Percentiles rank a stretch among this genome's conserved stretches.
phyloP scores from a whole-genome alignment of 2,329 filamentous ascomycete species.

The Leptographium galeiforme region DNA sequence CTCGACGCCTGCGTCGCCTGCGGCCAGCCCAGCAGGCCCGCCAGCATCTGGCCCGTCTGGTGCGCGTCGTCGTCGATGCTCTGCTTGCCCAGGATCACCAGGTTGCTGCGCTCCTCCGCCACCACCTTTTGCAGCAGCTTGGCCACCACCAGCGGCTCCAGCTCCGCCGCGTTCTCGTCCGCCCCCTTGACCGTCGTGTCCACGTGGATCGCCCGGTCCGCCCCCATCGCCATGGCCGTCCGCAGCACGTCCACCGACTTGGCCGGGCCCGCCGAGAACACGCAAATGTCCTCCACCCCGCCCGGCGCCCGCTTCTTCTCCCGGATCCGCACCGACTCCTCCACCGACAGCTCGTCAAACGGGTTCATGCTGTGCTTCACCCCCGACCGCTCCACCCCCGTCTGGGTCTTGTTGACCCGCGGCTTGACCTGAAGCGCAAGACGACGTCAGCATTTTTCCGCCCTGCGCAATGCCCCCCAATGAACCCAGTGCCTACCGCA shows the following conservation, averaged over 20 bases:
- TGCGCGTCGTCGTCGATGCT: constrained; percentile 92
- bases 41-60: constrained; percentile 97
- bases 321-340: constrained; percentile 89
- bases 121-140: constrained; percentile 76
- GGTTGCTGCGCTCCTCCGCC: constrained; percentile 72
- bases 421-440: constrained; percentile 43
- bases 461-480: background rate
- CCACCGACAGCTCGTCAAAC: constrained; percentile 95
- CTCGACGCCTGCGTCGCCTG: constrained; percentile 90
- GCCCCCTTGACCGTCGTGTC: constrained; percentile 51
- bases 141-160: constrained; percentile 84
- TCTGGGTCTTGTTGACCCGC: constrained; percentile 58
- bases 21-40: constrained; percentile 78
- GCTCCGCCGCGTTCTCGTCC: constrained; percentile 57
- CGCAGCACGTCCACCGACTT: constrained; percentile 83
- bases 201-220: constrained; percentile 81
- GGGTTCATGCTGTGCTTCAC: constrained; percentile 99
- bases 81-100: constrained; percentile 94
- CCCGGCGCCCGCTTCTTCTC: constrained; percentile 62
- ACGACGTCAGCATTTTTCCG: background rate
- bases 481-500: constrained; percentile 42
- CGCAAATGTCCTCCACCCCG: constrained; percentile 82
- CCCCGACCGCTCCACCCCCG: constrained; percentile 78
- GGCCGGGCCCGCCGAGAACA: constrained; percentile 73
- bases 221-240: constrained; percentile 97